Percentiles rank a stretch among this genome's conserved stretches.
These are phyloP conservation scores for Arachnomyces sp. DNA, from an alignment of 2,329 filamentous ascomycete genomes.

Conservation along the genomic window DNA sequence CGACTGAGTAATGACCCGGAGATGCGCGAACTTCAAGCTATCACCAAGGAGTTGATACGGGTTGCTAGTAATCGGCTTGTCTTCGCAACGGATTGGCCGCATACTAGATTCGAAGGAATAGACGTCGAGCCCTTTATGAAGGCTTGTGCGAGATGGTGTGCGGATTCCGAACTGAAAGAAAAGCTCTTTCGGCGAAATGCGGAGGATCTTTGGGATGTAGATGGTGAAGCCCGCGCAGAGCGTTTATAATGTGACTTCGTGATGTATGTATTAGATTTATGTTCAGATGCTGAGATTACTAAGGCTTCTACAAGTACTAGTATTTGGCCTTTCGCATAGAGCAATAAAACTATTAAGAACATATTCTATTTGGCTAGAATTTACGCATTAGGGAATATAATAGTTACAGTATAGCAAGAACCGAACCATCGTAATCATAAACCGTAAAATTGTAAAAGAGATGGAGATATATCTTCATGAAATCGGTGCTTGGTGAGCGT, in stretches of 20 bases:
- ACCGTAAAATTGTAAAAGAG: too few relatives aligned
- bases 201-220: constrained; percentile 41
- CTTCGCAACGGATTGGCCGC: constrained; percentile 59
- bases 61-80: constrained; percentile 42
- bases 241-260: neutral
- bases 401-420: too few relatives aligned
- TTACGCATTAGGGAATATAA: too few relatives aligned
- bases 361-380: too few relatives aligned
- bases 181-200: constrained; percentile 51
- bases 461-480: too few relatives aligned
- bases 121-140: constrained; percentile 51
- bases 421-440: too few relatives aligned
- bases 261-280: neutral
- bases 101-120: constrained; percentile 53
- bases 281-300: too few relatives aligned
- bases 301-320: too few relatives aligned
- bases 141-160: constrained; percentile 48
- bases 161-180: constrained; percentile 36
- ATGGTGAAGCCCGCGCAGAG: neutral
- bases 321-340: too few relatives aligned
- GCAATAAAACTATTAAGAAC: too few relatives aligned
- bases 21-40: constrained; percentile 40
- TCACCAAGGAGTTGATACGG: constrained; percentile 44
- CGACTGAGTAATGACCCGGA: constrained; percentile 42
- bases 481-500: too few relatives aligned